Evolutionary conservation across 371 early-diverging fungal genomes (phyloP), one percentile per base, ranked within the genome.

Genomic region (Apophysomyces sp.): DNA sequence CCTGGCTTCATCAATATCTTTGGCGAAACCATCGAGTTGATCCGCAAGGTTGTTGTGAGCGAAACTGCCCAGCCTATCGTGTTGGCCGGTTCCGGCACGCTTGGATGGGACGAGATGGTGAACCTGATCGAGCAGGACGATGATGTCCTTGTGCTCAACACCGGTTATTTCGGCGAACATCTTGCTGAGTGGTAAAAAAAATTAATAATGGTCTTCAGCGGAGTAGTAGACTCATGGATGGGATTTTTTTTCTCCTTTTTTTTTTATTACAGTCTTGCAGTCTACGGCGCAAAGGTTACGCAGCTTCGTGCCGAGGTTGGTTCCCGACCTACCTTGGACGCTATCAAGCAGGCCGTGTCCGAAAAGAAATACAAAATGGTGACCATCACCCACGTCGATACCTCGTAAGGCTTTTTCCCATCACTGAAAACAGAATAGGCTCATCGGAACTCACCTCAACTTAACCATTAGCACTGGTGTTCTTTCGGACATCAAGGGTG

Each of bases 91-190:
- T 95, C 95, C 8, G 97, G 98, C 32, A 94, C 93, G 18, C 81
- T 96, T 44, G 95, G 95, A 26, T 97, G 98, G 97, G 97, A 97
- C 79, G 89, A 92, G 85, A 89, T 92, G 60, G 88, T 91, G 55
- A 98, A 98, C 83, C 82, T 97, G 61, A 63, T 97, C 12, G 94
- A 96, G 74, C 87, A 87, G 31, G 92, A 90, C 39, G 97, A 98
- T 63, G 78, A 88, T 51, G 97, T 88, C n/a, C 84, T 98, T 40
- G 92, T 95, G 16, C 73, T 96, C 69, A 92, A 89, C 77, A 94
- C 94, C 31, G 98, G 98, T 18, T 92, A 94, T 76, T 98, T 98
- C 83, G 97, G 97, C 56, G 95, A 96, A 75, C 90, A 95, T 69
- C 92, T 98, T 67, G 92, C 88, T 55, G 96, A 96, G 63, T 97